Conservation (phyloP, 805 yeast species). For the Saccharomycopsis schoenii region DNA sequence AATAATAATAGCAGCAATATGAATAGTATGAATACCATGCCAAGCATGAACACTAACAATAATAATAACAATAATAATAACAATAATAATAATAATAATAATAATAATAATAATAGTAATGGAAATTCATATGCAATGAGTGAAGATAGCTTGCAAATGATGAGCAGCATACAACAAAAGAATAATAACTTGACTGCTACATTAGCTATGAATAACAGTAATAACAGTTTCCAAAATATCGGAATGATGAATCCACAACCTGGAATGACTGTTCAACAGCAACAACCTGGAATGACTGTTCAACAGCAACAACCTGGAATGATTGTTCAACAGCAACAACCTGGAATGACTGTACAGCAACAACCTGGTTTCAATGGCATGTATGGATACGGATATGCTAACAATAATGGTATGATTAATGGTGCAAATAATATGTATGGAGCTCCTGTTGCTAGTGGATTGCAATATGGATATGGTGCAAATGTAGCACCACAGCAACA, state of each 20-base stretch:
- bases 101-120: neutral
- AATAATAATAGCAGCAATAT: neutral
- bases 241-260: neutral
- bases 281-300: neutral
- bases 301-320: neutral
- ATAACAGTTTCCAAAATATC: neutral
- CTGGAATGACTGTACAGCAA: neutral
- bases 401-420: neutral
- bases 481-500: slow-evolving; percentile 4
- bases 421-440: neutral
- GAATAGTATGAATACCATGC: neutral
- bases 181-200: neutral
- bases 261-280: neutral
- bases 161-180: neutral
- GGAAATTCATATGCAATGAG: neutral
- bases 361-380: neutral
- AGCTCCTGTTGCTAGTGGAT: neutral
- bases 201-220: neutral
- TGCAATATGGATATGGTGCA: neutral
- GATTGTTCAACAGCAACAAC: neutral
- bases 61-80: no score
- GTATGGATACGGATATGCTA: neutral
- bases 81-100: no score
- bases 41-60: neutral
- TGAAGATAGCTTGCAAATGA: neutral